phyloP scores from a whole-genome alignment of 805 yeast genomes.

The Torulaspora gathmanii region DNA sequence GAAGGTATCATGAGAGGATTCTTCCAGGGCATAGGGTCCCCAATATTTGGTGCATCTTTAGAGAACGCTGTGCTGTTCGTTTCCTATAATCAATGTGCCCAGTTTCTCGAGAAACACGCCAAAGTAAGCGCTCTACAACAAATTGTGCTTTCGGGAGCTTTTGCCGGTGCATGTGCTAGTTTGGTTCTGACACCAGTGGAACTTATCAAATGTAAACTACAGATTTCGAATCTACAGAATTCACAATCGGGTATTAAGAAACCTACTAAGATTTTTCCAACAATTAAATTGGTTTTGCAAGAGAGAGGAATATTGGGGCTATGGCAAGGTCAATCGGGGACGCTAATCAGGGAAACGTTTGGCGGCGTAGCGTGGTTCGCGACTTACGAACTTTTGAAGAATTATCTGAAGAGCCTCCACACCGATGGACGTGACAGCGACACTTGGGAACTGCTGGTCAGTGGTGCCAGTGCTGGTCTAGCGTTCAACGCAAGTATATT shows the following conservation, averaged over 20 bases:
- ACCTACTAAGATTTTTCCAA: conserved; percentile 36
- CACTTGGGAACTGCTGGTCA: conserved; percentile 53
- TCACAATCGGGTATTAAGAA: conserved; percentile 35
- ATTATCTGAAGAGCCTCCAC: conserved; percentile 30
- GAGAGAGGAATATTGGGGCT: conserved; percentile 64
- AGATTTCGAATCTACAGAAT: conserved; percentile 46
- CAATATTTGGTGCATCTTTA: conserved; percentile 82
- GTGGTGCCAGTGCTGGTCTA: conserved; percentile 87
- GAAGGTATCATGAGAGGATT: conserved; percentile 75
- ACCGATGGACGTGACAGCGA: conserved; percentile 29
- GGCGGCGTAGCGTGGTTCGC: conserved; percentile 97
- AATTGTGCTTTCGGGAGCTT: conserved; percentile 66
- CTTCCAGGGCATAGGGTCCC: conserved; percentile 74
- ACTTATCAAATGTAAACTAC: conserved; percentile 80
- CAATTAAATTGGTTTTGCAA: conserved; percentile 41
- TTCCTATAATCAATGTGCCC: conserved; percentile 50
- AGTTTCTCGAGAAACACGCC: conserved; percentile 31
- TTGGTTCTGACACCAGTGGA: conserved; percentile 89
- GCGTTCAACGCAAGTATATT: conserved; percentile 73
- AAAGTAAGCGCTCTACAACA: conserved; percentile 38
- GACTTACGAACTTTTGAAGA: conserved; percentile 61
- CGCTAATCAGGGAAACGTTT: conserved; percentile 74
- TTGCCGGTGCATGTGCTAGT: conserved; percentile 78
- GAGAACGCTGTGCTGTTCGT: conserved; percentile 81
- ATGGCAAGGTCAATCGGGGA: conserved; percentile 84